Evolutionary conservation across 768 basidiomycete genomes (phyloP).

Genomic region (Suillus subluteus): DNA sequence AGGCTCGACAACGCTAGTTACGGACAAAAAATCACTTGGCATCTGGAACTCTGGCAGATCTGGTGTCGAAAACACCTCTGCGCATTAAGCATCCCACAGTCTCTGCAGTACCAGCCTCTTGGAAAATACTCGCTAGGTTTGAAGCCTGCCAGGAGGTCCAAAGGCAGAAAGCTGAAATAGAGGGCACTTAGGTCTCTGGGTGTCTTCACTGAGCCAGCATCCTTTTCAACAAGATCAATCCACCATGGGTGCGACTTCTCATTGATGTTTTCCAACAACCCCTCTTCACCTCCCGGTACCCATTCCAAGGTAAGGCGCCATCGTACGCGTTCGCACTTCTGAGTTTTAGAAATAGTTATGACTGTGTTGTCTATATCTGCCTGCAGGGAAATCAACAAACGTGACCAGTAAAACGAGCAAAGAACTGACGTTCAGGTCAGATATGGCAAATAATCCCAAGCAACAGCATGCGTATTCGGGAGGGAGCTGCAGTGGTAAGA

Average conservation of each 20-base stretch:
- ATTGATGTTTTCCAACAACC: conserved; percentile 20
- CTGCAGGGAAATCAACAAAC: conserved; percentile 18
- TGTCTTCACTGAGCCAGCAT: conserved; percentile 18
- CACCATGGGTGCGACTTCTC: conserved; percentile 26
- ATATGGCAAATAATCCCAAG: conserved; percentile 52
- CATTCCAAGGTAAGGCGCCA: conserved; percentile 54
- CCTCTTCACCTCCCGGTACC: conserved; percentile 53
- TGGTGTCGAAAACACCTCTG: conserved; percentile 50
- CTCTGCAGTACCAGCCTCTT: conserved; percentile 51
- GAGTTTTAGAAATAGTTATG: conserved; percentile 5
- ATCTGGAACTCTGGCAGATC: conserved; percentile 44
- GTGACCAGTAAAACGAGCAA: conserved; percentile 9
- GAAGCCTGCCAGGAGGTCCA: conserved; percentile 35
- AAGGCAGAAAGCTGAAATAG: conserved; percentile 31
- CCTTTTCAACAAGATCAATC: conserved; percentile 21
- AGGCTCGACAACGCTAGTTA: background rate
- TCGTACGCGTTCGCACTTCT: conserved; percentile 36
- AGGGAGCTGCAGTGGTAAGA: conserved; percentile 30
- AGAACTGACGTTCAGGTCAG: conserved; percentile 38
- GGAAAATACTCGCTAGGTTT: conserved; percentile 39
- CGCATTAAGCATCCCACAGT: conserved; percentile 53
- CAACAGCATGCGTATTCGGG: conserved; percentile 44
- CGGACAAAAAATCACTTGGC: conserved; percentile 37
- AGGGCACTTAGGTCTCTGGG: conserved; percentile 32
- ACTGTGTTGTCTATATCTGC: conserved; percentile 7